Conservation (phyloP, 768 basidiomycete species). For the Amanita rimosa region DNA sequence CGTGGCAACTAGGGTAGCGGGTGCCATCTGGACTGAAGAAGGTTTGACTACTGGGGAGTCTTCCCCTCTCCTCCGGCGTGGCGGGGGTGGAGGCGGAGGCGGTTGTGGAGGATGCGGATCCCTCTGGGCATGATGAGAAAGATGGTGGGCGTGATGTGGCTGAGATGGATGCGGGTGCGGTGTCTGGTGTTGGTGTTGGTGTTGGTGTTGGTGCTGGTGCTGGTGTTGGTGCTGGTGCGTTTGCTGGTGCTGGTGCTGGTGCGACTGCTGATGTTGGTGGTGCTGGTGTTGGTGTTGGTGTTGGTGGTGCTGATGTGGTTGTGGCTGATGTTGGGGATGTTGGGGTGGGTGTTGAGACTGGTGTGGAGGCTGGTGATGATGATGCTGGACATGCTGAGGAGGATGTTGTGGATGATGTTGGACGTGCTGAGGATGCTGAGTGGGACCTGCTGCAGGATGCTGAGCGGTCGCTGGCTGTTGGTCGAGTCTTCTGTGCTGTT, state of each 20-base stretch:
- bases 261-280: too few species aligned
- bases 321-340: too few species aligned
- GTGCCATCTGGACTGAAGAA: neutral
- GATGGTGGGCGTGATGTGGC: conserved; percentile 8
- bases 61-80: conserved; percentile 1
- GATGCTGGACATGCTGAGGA: too few species aligned
- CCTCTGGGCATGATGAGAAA: conserved; percentile 15
- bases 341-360: too few species aligned
- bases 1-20: neutral
- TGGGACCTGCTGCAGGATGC: too few species aligned
- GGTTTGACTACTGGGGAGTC: neutral
- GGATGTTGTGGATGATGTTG: too few species aligned
- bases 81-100: neutral
- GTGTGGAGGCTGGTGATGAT: too few species aligned
- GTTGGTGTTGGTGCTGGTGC: conserved; percentile 10
- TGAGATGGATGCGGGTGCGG: conserved; percentile 7
- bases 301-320: too few species aligned
- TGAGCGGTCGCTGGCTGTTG: too few species aligned
- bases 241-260: neutral
- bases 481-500: too few species aligned
- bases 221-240: conserved; percentile 17
- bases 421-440: too few species aligned
- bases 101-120: conserved; percentile 10
- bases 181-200: conserved; percentile 4
- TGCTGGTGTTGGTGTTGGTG: too few species aligned